These are phyloP conservation scores for Hymenoscyphus occultus DNA, from an alignment of 2,329 filamentous ascomycete genomes.

Conservation along the genomic window DNA sequence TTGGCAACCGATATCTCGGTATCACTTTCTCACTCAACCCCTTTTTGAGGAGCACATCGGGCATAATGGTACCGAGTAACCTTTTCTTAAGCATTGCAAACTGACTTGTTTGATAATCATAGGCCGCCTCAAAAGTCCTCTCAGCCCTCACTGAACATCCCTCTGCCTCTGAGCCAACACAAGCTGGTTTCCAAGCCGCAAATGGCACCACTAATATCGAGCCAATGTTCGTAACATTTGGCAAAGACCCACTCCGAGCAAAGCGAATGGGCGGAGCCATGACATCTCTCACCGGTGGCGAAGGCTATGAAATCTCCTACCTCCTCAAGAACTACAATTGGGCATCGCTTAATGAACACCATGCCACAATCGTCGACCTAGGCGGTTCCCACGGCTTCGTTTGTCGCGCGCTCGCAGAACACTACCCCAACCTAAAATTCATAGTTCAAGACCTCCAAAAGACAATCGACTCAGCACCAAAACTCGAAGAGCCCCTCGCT, in stretches of 20 bases:
- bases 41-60: background rate
- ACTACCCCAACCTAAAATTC: constrained; percentile 50
- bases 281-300: constrained; percentile 51
- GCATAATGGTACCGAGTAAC: background rate
- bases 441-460: constrained; percentile 52
- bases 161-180: constrained; percentile 47
- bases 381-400: constrained; percentile 58
- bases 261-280: constrained; percentile 54
- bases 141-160: constrained; percentile 45
- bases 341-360: constrained; percentile 42
- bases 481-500: constrained; percentile 41
- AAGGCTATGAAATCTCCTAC: constrained; percentile 54
- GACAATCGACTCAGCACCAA: constrained; percentile 47
- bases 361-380: constrained; percentile 54
- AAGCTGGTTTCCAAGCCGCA: constrained; percentile 51
- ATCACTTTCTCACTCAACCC: background rate
- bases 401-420: constrained; percentile 51
- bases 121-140: constrained; percentile 47
- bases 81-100: background rate
- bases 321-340: constrained; percentile 55
- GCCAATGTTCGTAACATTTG: constrained; percentile 53
- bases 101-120: constrained; percentile 27
- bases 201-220: constrained; percentile 50
- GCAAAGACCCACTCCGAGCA: constrained; percentile 46
- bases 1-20: background rate